Evolutionary conservation across 805 yeast species (phyloP).

Genomic region (Sugiyamaella qingdaonensis): DNA sequence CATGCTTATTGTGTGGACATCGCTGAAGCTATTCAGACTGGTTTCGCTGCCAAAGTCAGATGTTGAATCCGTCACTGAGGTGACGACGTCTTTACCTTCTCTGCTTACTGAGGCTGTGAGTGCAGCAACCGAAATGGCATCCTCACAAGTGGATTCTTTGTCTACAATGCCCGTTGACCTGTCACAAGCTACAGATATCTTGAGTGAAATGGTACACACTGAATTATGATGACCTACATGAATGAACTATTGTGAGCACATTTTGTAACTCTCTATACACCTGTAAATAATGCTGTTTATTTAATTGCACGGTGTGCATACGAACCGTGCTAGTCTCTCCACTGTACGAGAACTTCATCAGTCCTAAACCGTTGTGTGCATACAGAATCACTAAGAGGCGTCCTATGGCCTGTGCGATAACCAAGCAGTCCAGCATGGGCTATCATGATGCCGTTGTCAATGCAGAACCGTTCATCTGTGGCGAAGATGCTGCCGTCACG

Average conservation of each 20-base stretch:
- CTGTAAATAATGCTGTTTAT: not conserved
- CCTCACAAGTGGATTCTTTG: too few species aligned
- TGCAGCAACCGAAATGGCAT: too few species aligned
- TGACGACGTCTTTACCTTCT: not conserved
- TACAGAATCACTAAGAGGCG: conserved; percentile 60
- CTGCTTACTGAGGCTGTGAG: not conserved
- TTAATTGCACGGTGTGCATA: not conserved
- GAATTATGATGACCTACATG: not conserved
- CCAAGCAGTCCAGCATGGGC: conserved; percentile 94
- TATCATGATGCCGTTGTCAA: conserved; percentile 97
- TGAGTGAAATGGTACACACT: not conserved
- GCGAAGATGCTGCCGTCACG: conserved; percentile 86
- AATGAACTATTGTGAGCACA: not conserved
- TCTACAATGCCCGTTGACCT: too few species aligned
- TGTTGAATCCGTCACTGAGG: not conserved
- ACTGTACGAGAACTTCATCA: conserved; percentile 83
- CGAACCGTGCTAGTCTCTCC: conserved; percentile 56
- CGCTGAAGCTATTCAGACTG: conserved; percentile 22
- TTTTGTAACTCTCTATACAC: not conserved
- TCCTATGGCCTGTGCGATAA: conserved; percentile 69
- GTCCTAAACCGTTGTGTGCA: conserved; percentile 94
- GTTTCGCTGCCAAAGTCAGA: conserved; percentile 4
- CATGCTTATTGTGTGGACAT: conserved; percentile 30
- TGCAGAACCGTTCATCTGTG: conserved; percentile 93
- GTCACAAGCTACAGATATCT: too few species aligned